Evolutionary conservation across 495 filamentous ascomycete species (phyloP).

Genomic region (Penicillium crystallinum): DNA sequence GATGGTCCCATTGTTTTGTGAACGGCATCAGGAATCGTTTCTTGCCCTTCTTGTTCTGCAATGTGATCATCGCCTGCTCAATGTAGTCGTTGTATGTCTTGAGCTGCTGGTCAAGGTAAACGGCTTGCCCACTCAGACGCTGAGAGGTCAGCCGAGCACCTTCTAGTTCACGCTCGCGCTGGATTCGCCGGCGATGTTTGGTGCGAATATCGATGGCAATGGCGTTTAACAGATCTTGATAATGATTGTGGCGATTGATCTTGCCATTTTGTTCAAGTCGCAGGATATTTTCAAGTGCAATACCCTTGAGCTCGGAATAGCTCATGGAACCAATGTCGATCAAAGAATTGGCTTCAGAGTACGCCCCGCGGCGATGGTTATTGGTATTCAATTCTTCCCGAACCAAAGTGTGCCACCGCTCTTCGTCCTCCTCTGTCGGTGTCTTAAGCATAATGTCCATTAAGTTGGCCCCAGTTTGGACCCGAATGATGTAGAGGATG

Average conservation of each 20-base stretch:
- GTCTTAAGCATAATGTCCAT: constrained; percentile 94
- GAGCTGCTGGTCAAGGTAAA: constrained; percentile 87
- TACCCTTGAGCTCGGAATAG: constrained; percentile 89
- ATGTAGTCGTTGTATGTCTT: constrained; percentile 99
- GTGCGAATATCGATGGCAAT: constrained; percentile 96
- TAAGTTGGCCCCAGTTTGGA: constrained; percentile 86
- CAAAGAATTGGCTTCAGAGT: constrained; percentile 81
- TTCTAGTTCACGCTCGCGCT: constrained; percentile 85
- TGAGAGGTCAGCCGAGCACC: constrained; percentile 76
- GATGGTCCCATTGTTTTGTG: constrained; percentile 98
- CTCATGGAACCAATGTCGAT: constrained; percentile 85
- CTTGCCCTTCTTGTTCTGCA: constrained; percentile 96
- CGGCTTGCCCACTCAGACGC: constrained; percentile 85
- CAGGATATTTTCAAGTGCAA: constrained; percentile 90
- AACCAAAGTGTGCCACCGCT: constrained; percentile 77
- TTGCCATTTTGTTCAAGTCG: constrained; percentile 76
- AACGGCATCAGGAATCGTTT: constrained; percentile 94
- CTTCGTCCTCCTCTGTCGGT: constrained; percentile 79
- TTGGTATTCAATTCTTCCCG: constrained; percentile 72
- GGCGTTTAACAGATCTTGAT: constrained; percentile 94
- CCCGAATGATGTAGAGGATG: constrained; percentile 94
- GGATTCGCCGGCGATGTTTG: constrained; percentile 86
- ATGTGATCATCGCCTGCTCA: constrained; percentile 96
- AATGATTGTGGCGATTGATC: constrained; percentile 86
- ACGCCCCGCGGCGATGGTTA: constrained; percentile 71